A percentile compares a stretch with the other conserved stretches of the same genome.
These are phyloP conservation scores for Phytopythium helicoides DNA, from an alignment of 352 stramenopile genomes.

Conservation along the genomic window DNA sequence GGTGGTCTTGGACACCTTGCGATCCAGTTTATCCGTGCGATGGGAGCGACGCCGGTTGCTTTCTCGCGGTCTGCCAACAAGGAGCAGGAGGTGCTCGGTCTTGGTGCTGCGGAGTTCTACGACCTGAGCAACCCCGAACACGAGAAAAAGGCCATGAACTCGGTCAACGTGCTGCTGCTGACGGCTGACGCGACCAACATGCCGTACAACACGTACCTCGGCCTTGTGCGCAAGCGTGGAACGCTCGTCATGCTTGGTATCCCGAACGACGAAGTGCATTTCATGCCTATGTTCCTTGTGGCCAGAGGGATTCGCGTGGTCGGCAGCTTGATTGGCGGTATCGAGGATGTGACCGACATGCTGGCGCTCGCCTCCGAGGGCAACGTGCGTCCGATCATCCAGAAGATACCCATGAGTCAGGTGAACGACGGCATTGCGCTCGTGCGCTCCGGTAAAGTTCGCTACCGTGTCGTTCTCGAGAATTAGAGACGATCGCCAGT, in stretches of 20 bases:
- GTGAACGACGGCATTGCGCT: constrained; percentile 42
- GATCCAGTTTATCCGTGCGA: constrained; percentile 77
- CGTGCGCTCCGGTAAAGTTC: constrained; percentile 34
- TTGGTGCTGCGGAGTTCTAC: constrained; percentile 11
- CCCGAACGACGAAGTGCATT: constrained; percentile 61
- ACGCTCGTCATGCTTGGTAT: constrained; percentile 68
- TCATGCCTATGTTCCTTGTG: constrained; percentile 58
- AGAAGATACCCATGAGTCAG: constrained; percentile 47
- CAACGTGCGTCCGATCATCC: constrained; percentile 54
- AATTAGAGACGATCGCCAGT: too few relatives aligned
- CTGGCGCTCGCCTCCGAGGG: constrained; percentile 74
- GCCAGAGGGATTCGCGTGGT: constrained; percentile 40
- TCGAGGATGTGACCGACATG: constrained; percentile 84
- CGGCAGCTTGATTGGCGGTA: constrained; percentile 83
- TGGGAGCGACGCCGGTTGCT: constrained; percentile 44
- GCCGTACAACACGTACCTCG: constrained; percentile 52
- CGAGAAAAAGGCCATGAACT: constrained; percentile 25
- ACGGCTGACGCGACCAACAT: constrained; percentile 62
- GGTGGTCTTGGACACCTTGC: constrained; percentile 84
- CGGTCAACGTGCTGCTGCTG: constrained; percentile 71
- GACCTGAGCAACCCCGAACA: constrained; percentile 46
- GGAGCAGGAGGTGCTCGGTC: too few relatives aligned
- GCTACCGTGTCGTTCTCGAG: constrained; percentile 47
- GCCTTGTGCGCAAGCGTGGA: constrained; percentile 52
- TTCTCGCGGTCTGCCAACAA: too few relatives aligned